These are phyloP conservation scores for Candida caryicola DNA, from an alignment of 805 yeast species.

Conservation along the genomic window DNA sequence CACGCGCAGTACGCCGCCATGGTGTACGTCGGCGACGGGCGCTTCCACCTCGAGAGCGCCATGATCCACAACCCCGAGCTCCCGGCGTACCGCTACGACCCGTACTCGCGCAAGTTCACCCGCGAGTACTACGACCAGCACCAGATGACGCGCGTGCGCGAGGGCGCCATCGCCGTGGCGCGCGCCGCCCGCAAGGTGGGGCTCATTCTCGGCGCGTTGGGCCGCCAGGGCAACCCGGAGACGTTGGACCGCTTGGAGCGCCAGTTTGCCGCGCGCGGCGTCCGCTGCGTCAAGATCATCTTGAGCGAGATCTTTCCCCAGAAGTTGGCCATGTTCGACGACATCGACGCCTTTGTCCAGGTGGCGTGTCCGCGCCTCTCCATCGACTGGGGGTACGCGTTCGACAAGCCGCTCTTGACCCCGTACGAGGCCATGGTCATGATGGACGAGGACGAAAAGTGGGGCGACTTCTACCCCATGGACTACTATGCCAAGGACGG, in stretches of 20 bases:
- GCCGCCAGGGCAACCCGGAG: constrained; percentile 87
- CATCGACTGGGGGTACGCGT: constrained; percentile 99
- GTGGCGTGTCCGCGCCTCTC: constrained; percentile 96
- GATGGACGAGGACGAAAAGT: constrained; percentile 66
- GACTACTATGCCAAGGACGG: constrained; percentile 90
- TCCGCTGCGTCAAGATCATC: constrained; percentile 73
- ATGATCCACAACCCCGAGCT: constrained; percentile 96
- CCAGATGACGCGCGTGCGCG: constrained; percentile 71
- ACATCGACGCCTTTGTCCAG: constrained; percentile 92
- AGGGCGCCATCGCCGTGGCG: constrained; percentile 70
- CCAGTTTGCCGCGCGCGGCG: constrained; percentile 52
- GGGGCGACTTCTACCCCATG: constrained; percentile 85
- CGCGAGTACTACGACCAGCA: constrained; percentile 83
- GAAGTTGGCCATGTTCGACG: constrained; percentile 87
- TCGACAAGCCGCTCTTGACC: constrained; percentile 83
- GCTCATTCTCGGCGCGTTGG: constrained; percentile 85
- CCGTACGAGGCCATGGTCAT: constrained; percentile 96
- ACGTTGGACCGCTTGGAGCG: constrained; percentile 69
- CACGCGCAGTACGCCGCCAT: constrained; percentile 67
- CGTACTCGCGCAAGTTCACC: constrained; percentile 89
- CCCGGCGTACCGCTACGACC: constrained; percentile 93
- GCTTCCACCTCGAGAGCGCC: constrained; percentile 92
- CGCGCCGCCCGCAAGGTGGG: constrained; percentile 65
- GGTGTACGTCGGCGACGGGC: constrained; percentile 92
- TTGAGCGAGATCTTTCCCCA: constrained; percentile 92